Percentiles rank a stretch among this genome's conserved stretches.
These are phyloP conservation scores for Jatropha podagrica DNA, from an alignment of 441 rosid species.

Conservation along the genomic window DNA sequence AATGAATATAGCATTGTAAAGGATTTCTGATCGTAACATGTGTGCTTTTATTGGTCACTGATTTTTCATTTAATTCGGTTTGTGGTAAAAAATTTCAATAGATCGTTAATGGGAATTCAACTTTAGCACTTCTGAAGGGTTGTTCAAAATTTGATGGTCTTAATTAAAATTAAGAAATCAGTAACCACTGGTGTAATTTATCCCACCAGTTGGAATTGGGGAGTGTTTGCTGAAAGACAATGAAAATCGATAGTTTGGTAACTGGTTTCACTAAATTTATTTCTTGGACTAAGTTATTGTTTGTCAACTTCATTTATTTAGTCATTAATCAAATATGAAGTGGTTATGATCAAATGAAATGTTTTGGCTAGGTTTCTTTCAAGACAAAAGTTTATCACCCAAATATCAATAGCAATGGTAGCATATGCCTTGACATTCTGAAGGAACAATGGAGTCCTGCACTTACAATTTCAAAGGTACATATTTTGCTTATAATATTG, in stretches of 20 bases:
- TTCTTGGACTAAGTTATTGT: not conserved
- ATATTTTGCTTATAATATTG: not conserved
- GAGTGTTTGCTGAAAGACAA: no score
- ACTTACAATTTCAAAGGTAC: constrained; percentile 39
- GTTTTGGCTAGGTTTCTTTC: constrained; percentile 30
- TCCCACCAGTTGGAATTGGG: no score
- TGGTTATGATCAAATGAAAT: not conserved
- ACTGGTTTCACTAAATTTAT: not conserved
- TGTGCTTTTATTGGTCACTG: not conserved
- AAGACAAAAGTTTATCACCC: constrained; percentile 44
- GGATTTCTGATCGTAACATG: not conserved
- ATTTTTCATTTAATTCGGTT: not conserved
- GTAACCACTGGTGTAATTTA: no score
- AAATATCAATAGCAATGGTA: constrained; percentile 43
- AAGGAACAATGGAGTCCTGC: constrained; percentile 52
- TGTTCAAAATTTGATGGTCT: no score
- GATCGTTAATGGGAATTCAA: no score
- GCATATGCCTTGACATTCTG: constrained; percentile 50
- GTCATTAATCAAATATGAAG: no score
- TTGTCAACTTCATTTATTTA: not conserved
- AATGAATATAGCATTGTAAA: not conserved
- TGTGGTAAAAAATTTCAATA: not conserved
- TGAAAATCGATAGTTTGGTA: not conserved
- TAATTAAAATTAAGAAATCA: no score
- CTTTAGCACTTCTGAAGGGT: no score